phyloP scores from a whole-genome alignment of 306 rosid genomes.

The Malus orientalis region DNA sequence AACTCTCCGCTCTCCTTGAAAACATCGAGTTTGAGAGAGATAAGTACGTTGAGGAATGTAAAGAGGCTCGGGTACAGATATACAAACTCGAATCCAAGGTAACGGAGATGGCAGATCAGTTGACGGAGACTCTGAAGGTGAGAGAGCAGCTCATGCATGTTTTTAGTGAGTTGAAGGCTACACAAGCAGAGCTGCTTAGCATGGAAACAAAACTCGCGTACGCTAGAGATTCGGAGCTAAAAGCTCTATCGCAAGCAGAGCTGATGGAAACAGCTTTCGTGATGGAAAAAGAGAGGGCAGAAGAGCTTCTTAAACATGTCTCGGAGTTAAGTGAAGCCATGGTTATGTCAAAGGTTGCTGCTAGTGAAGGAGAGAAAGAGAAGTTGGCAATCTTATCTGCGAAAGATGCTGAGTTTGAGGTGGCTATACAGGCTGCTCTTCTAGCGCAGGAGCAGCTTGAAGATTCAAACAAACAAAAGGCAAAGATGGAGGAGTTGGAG shows the following conservation, averaged over 20 bases:
- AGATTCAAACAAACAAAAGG: conserved; percentile 24
- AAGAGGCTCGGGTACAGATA: conserved; percentile 20
- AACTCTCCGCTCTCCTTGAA: conserved; percentile 43
- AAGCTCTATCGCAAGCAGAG: conserved; percentile 27
- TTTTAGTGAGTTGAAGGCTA: conserved; percentile 36
- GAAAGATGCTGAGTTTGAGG: conserved; percentile 43
- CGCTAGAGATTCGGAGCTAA: conserved; percentile 41
- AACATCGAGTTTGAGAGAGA: conserved; percentile 53
- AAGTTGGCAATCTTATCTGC: conserved; percentile 25
- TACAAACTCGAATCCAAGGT: conserved; percentile 36
- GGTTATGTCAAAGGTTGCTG: conserved; percentile 25
- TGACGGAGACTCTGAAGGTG: conserved; percentile 20
- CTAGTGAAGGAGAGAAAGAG: conserved; percentile 35
- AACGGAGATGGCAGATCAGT: conserved; percentile 39
- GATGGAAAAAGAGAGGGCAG: conserved; percentile 37
- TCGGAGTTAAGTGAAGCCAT: conserved; percentile 44
- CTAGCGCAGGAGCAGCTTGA: conserved; percentile 31
- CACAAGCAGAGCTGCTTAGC: conserved; percentile 42
- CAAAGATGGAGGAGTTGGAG: conserved; percentile 24
- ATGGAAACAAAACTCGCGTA: conserved; percentile 47
- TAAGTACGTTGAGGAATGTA: conserved; percentile 23
- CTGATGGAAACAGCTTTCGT: conserved; percentile 25
- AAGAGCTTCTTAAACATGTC: conserved; percentile 34
- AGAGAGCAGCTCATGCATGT: conserved; percentile 39
- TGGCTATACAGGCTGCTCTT: conserved; percentile 24